A percentile compares a stretch with the other conserved stretches of the same genome.
Evolutionary conservation across 352 stramenopile genomes (phyloP).

Genomic region (Pythium chondricola): DNA sequence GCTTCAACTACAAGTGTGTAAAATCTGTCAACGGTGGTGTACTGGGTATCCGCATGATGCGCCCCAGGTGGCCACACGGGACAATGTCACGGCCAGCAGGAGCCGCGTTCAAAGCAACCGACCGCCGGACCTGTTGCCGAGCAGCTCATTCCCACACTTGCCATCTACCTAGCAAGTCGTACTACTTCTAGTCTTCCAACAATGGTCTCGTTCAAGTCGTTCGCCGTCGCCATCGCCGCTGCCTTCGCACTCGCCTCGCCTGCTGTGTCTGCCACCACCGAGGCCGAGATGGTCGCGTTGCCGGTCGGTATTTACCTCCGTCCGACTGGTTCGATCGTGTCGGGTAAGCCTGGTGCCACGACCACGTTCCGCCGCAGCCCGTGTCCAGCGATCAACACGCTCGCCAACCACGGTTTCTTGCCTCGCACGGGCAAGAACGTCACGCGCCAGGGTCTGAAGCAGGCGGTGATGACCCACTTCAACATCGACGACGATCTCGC

Average conservation of each 20-base stretch:
- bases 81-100: too few relatives aligned
- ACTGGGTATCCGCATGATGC: too few relatives aligned
- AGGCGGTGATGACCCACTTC: slow-evolving; percentile 31
- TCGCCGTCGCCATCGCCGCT: slow-evolving; percentile 2
- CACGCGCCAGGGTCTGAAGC: slow-evolving; percentile 14
- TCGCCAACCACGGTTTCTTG: slow-evolving; percentile 17
- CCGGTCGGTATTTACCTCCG: slow-evolving; percentile 13
- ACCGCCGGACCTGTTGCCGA: too few relatives aligned
- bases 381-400: slow-evolving; percentile 24
- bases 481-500: slow-evolving; percentile 33
- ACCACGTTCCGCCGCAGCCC: slow-evolving; percentile 10
- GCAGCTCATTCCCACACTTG: too few relatives aligned
- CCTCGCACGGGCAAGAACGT: slow-evolving; percentile 33
- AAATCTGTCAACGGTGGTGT: too few relatives aligned
- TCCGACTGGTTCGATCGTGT: neutral
- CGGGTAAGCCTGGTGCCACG: neutral
- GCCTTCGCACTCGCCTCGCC: neutral
- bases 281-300: neutral
- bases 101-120: too few relatives aligned
- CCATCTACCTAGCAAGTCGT: too few relatives aligned
- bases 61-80: too few relatives aligned
- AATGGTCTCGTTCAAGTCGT: slow-evolving; percentile 5
- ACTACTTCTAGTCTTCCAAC: too few relatives aligned
- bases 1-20: too few relatives aligned
- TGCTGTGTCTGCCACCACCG: too few relatives aligned